These are phyloP conservation scores for Penium margaritaceum DNA, from an alignment of 139 green algal genomes.

Conservation along the genomic window DNA sequence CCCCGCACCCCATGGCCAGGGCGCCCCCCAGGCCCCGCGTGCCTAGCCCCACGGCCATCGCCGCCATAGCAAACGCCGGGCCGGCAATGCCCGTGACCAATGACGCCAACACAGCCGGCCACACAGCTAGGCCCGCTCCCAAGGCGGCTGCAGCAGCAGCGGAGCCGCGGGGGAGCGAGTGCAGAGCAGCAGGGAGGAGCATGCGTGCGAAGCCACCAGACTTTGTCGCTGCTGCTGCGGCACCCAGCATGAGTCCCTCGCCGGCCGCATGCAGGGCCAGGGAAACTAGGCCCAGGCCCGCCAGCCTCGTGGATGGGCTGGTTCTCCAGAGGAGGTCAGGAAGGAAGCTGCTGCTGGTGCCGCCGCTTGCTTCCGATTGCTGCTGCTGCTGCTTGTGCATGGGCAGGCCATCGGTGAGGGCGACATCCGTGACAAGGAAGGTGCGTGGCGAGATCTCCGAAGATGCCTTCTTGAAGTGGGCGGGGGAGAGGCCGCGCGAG, in stretches of 20 bases:
- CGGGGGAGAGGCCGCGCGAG: neutral
- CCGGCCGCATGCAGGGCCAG: slow-evolving; percentile 12
- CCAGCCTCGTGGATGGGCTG: too few species aligned
- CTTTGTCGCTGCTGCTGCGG: slow-evolving; percentile 8
- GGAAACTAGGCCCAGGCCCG: too few species aligned
- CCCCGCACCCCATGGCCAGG: slow-evolving; percentile 22
- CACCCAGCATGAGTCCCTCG: slow-evolving; percentile 29
- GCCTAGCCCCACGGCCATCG: neutral
- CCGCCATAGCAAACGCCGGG: neutral
- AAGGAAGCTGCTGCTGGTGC: too few species aligned
- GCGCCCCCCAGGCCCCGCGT: slow-evolving; percentile 4
- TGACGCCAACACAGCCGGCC: neutral
- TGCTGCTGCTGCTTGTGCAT: neutral
- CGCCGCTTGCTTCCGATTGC: neutral
- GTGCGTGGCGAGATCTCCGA: too few species aligned
- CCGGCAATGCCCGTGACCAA: too few species aligned
- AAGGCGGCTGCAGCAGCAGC: slow-evolving; percentile 17
- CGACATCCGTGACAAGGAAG: too few species aligned
- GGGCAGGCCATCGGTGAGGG: neutral
- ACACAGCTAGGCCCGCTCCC: slow-evolving; percentile 16
- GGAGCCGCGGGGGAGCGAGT: slow-evolving; percentile 20
- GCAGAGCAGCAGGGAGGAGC: slow-evolving; percentile 28
- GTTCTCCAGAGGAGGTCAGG: slow-evolving; percentile 17
- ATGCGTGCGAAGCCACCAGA: slow-evolving; percentile 23
- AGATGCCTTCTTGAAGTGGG: neutral